Base-by-base conservation (phyloP, 2,329 filamentous ascomycete genomes). In the Camptophora hylomeconis region DNA sequence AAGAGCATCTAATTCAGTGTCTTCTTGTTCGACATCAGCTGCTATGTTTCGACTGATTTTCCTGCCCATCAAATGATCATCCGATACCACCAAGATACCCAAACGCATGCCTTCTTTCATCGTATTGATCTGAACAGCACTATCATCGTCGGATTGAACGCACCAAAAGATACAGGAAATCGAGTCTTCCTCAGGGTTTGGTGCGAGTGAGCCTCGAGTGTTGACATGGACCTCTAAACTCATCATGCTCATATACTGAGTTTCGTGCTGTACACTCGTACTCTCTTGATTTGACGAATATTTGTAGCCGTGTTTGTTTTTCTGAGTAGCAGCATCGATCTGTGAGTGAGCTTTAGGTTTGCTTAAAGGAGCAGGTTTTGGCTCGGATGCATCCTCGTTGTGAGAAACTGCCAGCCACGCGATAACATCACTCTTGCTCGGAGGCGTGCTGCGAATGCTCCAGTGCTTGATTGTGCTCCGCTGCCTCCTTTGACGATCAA, bases 181-280 rank as follows among this genome's bases (percentile, higher is more conserved):
- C 44, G 87, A 80, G 50, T 98, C 89, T 42, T 92, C 69, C 42
- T 87, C 82, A 0, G 89, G 89, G 46, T 98, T 84, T 1, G 89
- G 84, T 2, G 83, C 69, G 6, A 94, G 64, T 26, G 72, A 74
- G 5, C 73, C 82, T 32, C 87, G 69, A 3, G 80, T 89, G 44
- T 92, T 93, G 37, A 92, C 77, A 49, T 98, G 87, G 4, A 95
- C 59, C 50, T 98, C 89, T 5, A 98, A 56, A 41, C 84, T 92
- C 81, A 98, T 86, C 11, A 79, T 83, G 42, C 81, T 93, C 89
- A 98, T 95, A 51, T 93, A 92, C 43, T 89, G 80, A 3, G 73
- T 75, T 51, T 92, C 82, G 41, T 87, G 80, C 45, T 82, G 72
- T 11, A 92, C 74, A 41, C 75, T 83, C 0, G 76, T 80, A 2